These are phyloP conservation scores for Cotoneaster glaucophyllus DNA, from an alignment of 306 rosid species.

Conservation along the genomic window DNA sequence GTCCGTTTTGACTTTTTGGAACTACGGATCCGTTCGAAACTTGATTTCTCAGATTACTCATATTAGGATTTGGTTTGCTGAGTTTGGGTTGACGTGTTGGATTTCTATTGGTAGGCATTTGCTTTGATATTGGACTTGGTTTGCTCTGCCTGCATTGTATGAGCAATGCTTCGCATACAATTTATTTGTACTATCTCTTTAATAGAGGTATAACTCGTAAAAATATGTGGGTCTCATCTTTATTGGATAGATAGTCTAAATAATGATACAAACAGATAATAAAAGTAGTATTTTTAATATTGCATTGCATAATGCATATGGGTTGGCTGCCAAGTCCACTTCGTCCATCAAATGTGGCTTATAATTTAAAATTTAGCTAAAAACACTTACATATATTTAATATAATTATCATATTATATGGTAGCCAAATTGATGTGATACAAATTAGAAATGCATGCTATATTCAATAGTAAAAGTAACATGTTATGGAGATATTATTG, in stretches of 20 bases:
- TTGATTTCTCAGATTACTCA: background rate
- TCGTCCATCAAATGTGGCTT: background rate
- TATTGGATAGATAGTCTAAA: too few species aligned
- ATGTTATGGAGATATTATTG: too few species aligned
- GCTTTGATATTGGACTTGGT: background rate
- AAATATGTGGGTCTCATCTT: too few species aligned
- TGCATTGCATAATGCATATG: too few species aligned
- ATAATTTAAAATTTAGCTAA: background rate
- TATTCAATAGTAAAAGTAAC: too few species aligned
- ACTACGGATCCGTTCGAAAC: background rate
- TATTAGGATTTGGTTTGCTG: background rate
- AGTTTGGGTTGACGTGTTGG: background rate
- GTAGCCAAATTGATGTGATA: background rate
- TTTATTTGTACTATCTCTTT: too few species aligned
- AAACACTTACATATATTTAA: too few species aligned
- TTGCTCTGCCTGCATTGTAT: background rate
- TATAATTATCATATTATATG: background rate
- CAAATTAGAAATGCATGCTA: background rate
- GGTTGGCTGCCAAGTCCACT: background rate
- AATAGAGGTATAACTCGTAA: accelerated
- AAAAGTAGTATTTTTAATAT: too few species aligned
- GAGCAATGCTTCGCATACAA: too few species aligned
- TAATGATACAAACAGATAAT: too few species aligned
- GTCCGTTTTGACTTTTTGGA: background rate
- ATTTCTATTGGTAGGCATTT: background rate